phyloP scores from a whole-genome alignment of 2,329 filamentous ascomycete species.

The Sporothrix inflata region DNA sequence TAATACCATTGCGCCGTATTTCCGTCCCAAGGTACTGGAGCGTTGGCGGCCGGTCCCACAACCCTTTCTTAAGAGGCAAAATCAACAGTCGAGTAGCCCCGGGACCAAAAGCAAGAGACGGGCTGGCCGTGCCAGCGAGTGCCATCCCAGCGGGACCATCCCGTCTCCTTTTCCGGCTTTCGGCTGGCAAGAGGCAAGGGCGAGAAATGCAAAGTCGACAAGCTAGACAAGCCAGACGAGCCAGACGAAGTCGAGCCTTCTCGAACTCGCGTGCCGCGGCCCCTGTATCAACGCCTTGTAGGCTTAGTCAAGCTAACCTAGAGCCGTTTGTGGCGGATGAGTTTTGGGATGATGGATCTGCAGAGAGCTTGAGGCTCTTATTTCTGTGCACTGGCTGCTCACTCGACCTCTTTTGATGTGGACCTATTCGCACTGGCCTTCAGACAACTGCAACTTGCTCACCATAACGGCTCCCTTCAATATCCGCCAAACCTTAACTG shows the following conservation, averaged over 20 bases:
- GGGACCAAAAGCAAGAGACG: background rate
- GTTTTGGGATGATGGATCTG: background rate
- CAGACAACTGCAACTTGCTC: background rate
- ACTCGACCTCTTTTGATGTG: background rate
- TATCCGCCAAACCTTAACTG: background rate
- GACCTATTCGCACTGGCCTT: background rate
- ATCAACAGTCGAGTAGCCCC: background rate
- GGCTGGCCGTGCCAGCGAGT: background rate
- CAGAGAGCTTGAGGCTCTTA: background rate
- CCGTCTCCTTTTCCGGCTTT: background rate
- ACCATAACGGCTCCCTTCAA: background rate
- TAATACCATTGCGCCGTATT: background rate
- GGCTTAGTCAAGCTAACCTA: slow-evolving; percentile 12
- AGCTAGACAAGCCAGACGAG: background rate
- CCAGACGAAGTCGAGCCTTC: too few species aligned
- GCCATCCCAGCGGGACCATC: background rate
- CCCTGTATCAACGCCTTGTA: background rate
- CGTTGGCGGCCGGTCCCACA: background rate
- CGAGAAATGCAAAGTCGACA: background rate
- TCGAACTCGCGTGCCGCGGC: background rate
- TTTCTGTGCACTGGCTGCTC: background rate
- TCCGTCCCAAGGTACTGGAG: background rate
- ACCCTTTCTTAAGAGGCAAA: background rate
- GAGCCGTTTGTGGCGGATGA: background rate
- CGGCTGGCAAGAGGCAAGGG: slow-evolving; percentile 1